Percentiles rank a stretch among this genome's conserved stretches.
Evolutionary conservation across 495 filamentous ascomycete genomes (phyloP).

Genomic region (Tuber indicum): DNA sequence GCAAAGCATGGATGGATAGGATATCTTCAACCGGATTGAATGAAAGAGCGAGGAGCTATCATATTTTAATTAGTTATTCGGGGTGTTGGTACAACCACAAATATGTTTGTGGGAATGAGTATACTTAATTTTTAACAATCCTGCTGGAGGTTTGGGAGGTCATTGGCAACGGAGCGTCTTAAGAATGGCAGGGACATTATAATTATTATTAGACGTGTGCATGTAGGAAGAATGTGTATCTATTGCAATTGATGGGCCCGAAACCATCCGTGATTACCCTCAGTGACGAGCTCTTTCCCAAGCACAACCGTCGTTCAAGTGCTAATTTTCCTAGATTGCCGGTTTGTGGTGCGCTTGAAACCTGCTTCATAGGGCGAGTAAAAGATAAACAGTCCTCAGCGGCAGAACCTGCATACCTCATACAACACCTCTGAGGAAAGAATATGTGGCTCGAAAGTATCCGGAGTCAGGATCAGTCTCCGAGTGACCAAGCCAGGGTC

Average conservation of each 20-base stretch:
- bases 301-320: background rate
- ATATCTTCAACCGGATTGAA: conserved; percentile 12
- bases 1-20: conserved; percentile 2
- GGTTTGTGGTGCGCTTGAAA: background rate
- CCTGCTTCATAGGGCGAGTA: background rate
- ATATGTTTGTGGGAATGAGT: background rate
- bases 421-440: background rate
- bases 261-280: background rate
- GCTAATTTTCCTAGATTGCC: background rate
- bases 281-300: background rate
- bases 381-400: background rate
- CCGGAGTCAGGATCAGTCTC: background rate
- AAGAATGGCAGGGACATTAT: background rate
- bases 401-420: background rate
- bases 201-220: background rate
- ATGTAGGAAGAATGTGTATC: background rate
- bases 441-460: background rate
- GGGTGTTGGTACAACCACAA: no score
- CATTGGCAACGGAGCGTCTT: background rate
- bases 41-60: background rate
- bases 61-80: background rate
- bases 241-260: background rate
- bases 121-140: background rate
- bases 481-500: background rate
- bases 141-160: background rate